Evolutionary conservation across 2,329 filamentous ascomycete species (phyloP), one percentile per base, ranked within the genome.

Genomic region (Aureobasidium uvarum): DNA sequence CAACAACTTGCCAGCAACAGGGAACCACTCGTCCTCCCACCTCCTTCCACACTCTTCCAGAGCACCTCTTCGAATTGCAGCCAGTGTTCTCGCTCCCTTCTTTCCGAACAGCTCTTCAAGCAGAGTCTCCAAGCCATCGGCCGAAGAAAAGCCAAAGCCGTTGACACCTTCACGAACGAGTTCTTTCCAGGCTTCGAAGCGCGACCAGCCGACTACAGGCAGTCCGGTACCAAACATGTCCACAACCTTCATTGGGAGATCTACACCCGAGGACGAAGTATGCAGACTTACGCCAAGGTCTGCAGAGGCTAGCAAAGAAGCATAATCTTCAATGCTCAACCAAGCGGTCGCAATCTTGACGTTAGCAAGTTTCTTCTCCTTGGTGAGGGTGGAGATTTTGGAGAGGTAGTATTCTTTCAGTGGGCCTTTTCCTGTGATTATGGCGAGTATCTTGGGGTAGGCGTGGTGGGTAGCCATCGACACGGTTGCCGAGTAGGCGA

Each of bases 201-300:
- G 84, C 31, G 85, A 86, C 83, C 95, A 98, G 4, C 92, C 94
- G 0, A 89, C 88, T 0, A 99, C 95, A 0, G 95, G 95, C 33
- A 99, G 80, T 0, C 94, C 95, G 0, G 93, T 90, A 2, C 95
- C 95, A 75, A 99, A 98, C 93, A 99, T 97, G 75, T 99, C 95
- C 16, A 99, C 93, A 0, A 99, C 92, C 78, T 99, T 99, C 95
- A 99, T 99, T 0, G 95, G 95, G 23, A 99, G 81, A 77, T 99
- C 95, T 0, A 99, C 92, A 1, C 95, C 95, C 2, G 92, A 96
- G 70, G 90, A 96, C 16, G 92, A 97, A 69, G 87, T 96, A 79
- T 99, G 95, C 31, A 99, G 81, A 65, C 91, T 96, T 28, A 99
- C 86, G 11, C 95, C 95, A 0, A 99, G 81, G 72, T 97, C 94